Conservation (phyloP, 2,329 filamentous ascomycete genomes). For the Diaporthe citrichinensis region DNA sequence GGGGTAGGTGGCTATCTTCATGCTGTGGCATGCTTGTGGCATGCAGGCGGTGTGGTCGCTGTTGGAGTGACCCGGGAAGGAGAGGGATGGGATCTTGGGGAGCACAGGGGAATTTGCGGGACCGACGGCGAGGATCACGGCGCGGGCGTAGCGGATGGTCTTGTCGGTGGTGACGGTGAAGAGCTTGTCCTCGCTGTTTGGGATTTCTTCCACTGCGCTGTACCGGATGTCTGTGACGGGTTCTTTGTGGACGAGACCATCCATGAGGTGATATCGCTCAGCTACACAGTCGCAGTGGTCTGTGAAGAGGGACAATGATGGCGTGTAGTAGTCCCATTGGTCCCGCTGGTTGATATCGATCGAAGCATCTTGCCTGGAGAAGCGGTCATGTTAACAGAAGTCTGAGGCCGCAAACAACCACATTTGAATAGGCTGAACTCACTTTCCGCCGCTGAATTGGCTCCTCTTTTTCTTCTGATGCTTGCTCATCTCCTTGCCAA, state of each 20-base stretch:
- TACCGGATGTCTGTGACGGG: conserved; percentile 74
- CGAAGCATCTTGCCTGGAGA: conserved; percentile 56
- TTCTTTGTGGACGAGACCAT: conserved; percentile 71
- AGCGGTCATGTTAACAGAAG: neutral
- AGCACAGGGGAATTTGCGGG: conserved; percentile 73
- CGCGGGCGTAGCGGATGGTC: conserved; percentile 67
- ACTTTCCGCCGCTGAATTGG: conserved; percentile 58
- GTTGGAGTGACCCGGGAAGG: conserved; percentile 23
- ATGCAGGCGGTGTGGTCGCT: conserved; percentile 35
- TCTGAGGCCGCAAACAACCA: rapidly evolving
- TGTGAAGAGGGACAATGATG: conserved; percentile 72
- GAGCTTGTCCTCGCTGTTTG: conserved; percentile 65
- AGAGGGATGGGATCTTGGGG: conserved; percentile 47
- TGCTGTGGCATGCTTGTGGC: conserved; percentile 72
- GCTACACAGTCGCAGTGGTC: conserved; percentile 73
- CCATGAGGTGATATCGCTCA: conserved; percentile 70
- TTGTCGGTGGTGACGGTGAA: conserved; percentile 76
- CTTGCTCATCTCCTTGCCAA: conserved; percentile 85
- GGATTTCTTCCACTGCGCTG: conserved; percentile 60
- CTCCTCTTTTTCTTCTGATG: conserved; percentile 78
- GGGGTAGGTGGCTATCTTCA: conserved; percentile 73
- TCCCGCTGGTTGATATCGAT: conserved; percentile 76
- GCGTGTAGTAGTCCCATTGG: conserved; percentile 78
- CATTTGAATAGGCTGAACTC: conserved; percentile 42
- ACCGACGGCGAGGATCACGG: conserved; percentile 79